Percentiles rank a stretch among this genome's conserved stretches.
phyloP scores from a whole-genome alignment of 805 yeast genomes.

The Metschnikowia picachoensis region DNA sequence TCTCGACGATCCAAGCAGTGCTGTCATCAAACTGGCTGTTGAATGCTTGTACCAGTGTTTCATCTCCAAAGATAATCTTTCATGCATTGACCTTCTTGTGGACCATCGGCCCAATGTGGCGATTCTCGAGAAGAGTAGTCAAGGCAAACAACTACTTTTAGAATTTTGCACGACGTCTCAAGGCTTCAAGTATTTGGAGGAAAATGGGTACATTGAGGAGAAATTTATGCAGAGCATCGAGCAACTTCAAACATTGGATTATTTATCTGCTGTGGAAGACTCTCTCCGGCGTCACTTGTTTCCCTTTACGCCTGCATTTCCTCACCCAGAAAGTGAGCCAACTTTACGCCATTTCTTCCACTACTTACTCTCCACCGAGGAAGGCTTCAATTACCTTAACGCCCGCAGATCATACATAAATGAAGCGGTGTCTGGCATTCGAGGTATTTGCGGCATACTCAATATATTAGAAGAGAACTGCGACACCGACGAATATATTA shows the following conservation, averaged over 20 bases:
- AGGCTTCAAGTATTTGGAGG: slow-evolving; percentile 62
- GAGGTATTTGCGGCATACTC: slow-evolving; percentile 8
- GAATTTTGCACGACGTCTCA: slow-evolving; percentile 59
- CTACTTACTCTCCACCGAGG: slow-evolving; percentile 73
- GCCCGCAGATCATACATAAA: slow-evolving; percentile 35
- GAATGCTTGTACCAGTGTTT: slow-evolving; percentile 21
- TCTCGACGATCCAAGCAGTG: slow-evolving; percentile 53
- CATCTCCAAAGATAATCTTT: slow-evolving; percentile 21
- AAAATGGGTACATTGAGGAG: slow-evolving; percentile 38
- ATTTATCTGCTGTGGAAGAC: slow-evolving; percentile 12
- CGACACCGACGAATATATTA: background rate
- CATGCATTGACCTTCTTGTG: slow-evolving; percentile 49
- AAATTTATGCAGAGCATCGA: slow-evolving; percentile 9
- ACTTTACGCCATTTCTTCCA: slow-evolving; percentile 63
- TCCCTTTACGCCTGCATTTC: slow-evolving; percentile 21
- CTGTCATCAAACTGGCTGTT: slow-evolving; percentile 20
- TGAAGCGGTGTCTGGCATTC: slow-evolving; percentile 25
- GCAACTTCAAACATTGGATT: slow-evolving; percentile 10
- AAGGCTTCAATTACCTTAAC: slow-evolving; percentile 64
- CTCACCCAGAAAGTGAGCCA: background rate
- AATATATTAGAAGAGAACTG: slow-evolving; percentile 8
- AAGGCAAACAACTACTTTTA: slow-evolving; percentile 48
- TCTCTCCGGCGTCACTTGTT: slow-evolving; percentile 14
- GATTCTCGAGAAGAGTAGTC: slow-evolving; percentile 21
- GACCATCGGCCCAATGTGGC: slow-evolving; percentile 52